phyloP scores from a whole-genome alignment of 2,329 filamentous ascomycete species.

The Aspergillus unguis region DNA sequence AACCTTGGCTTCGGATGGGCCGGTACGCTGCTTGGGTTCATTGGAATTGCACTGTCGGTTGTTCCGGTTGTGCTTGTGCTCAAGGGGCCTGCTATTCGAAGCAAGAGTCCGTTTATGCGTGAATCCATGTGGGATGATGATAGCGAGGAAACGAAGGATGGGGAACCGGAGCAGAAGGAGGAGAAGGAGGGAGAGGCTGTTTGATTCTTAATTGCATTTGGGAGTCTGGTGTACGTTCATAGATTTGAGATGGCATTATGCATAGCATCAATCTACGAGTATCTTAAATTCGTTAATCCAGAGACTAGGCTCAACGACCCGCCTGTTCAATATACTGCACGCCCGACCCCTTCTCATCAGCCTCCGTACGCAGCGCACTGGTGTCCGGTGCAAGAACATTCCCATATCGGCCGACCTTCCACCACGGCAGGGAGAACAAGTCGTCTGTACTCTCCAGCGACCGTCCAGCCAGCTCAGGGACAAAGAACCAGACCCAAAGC shows the following conservation, averaged over 20 bases:
- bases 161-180: background rate
- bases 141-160: conserved; percentile 7
- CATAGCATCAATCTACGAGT: no score
- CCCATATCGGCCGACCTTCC: conserved; percentile 60
- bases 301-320: no score
- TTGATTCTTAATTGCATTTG: conserved; percentile 7
- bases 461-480: conserved; percentile 68
- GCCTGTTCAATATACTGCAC: no score
- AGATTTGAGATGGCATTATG: no score
- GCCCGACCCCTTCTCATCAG: no score
- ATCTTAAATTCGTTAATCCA: no score
- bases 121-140: conserved; percentile 23
- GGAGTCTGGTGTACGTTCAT: no score
- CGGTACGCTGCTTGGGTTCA: conserved; percentile 42
- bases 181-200: background rate
- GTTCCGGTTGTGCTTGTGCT: conserved; percentile 43
- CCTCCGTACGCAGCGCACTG: no score
- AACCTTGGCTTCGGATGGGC: conserved; percentile 46
- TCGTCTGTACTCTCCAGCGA: conserved; percentile 61
- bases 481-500: conserved; percentile 54
- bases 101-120: conserved; percentile 30
- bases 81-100: conserved; percentile 40
- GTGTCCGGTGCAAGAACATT: conserved; percentile 7
- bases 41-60: conserved; percentile 38
- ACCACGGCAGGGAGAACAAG: conserved; percentile 71